Percentiles rank a stretch among this genome's conserved stretches.
Evolutionary conservation across 352 stramenopile genomes (phyloP).

Genomic region (Pythium oligandrum): DNA sequence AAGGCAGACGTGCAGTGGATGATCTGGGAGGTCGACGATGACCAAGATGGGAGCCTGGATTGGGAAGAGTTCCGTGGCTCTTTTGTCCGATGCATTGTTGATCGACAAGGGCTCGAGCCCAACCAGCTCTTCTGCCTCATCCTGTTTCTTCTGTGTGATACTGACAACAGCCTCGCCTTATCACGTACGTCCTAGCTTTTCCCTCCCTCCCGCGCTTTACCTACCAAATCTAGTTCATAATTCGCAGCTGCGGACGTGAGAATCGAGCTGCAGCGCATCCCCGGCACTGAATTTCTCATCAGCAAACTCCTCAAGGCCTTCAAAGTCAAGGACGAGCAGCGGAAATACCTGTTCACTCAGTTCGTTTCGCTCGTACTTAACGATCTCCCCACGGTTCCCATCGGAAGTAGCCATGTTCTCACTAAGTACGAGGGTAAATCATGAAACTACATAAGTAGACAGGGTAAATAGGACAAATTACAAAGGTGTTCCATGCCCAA

Average conservation of each 20-base stretch:
- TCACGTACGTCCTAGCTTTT: conserved; percentile 34
- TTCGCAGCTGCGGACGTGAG: conserved; percentile 11
- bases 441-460: too few species aligned
- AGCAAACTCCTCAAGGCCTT: conserved; percentile 35
- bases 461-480: too few species aligned
- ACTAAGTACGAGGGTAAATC: too few species aligned
- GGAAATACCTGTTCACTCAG: conserved; percentile 43
- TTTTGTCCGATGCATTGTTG: conserved; percentile 87
- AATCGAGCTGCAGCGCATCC: conserved; percentile 42
- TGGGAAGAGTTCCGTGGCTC: conserved; percentile 93
- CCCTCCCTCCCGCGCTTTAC: too few species aligned
- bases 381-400: conserved; percentile 14
- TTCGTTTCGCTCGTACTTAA: conserved; percentile 42
- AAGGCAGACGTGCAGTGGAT: conserved; percentile 93
- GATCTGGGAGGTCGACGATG: conserved; percentile 96
- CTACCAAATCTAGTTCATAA: too few species aligned
- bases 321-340: conserved; percentile 31
- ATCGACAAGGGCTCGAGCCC: conserved; percentile 91
- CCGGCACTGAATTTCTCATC: conserved; percentile 32
- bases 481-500: too few species aligned
- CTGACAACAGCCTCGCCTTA: conserved; percentile 85
- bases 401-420: too few species aligned
- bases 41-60: conserved; percentile 88
- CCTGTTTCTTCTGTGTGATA: conserved; percentile 94
- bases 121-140: conserved; percentile 92